Base-by-base conservation (phyloP, 352 stramenopile species). In the Phytophthora pseudosyringae region DNA sequence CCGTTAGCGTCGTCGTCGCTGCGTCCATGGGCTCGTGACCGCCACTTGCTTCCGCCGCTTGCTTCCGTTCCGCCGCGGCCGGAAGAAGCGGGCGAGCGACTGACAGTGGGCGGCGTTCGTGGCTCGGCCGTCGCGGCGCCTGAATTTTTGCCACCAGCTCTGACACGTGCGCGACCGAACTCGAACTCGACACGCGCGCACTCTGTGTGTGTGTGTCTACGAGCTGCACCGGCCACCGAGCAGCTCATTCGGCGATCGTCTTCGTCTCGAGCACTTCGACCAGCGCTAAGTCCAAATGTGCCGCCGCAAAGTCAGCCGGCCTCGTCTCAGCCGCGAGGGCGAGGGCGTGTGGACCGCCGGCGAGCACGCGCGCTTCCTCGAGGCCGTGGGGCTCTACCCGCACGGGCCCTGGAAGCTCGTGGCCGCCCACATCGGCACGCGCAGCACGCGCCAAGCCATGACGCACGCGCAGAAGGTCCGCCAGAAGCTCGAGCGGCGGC, bases 351-450 rank as follows among this genome's bases (percentile, higher is more conserved):
- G 76, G 73, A 81, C 76, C 3, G 31, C 73, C 28, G 28, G 48
- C 15, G 73, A 84, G 60, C 73, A 85, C 55, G 62, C 56, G 16
- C 76, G 76, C 40, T 84, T 84, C 73, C 71, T 84, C 18, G 70
- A 84, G 50, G 76, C 70, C 18, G 43, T 81, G 48, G 48, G 65
- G n/a, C 50, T 82, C 36, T 80, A 78, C 28, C 77, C 77, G n/a
- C 68, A 78, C n/a, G 75, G 77, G 0, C 77, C 77, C 15, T 86
- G 77, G 77, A 83, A 86, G 57, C 52, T 77, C 32, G 73, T 86
- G 44, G 75, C 77, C 15, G 71, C 68, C 38, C 69, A 70, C 55
- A 73, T 86, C 11, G 72, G 72, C 26, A 82, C 77, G 47, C 75
- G 77, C 58, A 83, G 63, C 49, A 78, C 71, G 48, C 68, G 75